Base-by-base conservation (phyloP, 1,139 yeast species). In the Zygoascus sp. region DNA sequence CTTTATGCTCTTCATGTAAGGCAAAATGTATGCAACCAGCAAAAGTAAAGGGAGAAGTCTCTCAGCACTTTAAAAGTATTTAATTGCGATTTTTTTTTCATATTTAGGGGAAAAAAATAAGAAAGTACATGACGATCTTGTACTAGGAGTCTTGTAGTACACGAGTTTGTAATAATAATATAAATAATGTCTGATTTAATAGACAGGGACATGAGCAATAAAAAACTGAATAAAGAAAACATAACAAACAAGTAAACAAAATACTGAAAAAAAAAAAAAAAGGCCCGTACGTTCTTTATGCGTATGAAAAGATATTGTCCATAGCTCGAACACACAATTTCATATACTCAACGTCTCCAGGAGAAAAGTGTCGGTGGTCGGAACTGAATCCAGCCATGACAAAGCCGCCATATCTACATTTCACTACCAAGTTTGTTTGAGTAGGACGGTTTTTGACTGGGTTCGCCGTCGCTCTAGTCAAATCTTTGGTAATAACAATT, bases 341-440 rank as follows among this genome's bases (percentile, higher is more conserved):
- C 60, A 79, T 70, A 42, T 70, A 71, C 38, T 80, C 78, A 23
- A 80, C 68, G 45, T 71, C 71, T 2, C 68, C 71, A 0, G 70
- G 69, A 10, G 66, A 60, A 44, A 77, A 67, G 2, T 58, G 62
- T 9, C 66, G 63, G 21, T 62, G 59, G 0, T 50, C 48, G 34
- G 68, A 64, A 44, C 68, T 69, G 57, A 80, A 79, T 10, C 76
- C 73, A 1, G 76, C 80, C 54, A 82, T 67, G 36, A 81, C 58
- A 53, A 70, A 81, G 0, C 87, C 87, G 1, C 83, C 83, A 13
- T 77, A 69, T 51, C 77, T 69, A 49, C 75, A 65, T 52, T 69
- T 44, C 17, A 44, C 32, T 17, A 21, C 23, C 32, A 44, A 7
- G n/a, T 17, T 35, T 28, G 40, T 36, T 17, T 39, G 34, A 19